Evolutionary conservation across 2,329 filamentous ascomycete species (phyloP), one percentile per base, ranked within the genome.

Genomic region (Colletotrichum sp.): DNA sequence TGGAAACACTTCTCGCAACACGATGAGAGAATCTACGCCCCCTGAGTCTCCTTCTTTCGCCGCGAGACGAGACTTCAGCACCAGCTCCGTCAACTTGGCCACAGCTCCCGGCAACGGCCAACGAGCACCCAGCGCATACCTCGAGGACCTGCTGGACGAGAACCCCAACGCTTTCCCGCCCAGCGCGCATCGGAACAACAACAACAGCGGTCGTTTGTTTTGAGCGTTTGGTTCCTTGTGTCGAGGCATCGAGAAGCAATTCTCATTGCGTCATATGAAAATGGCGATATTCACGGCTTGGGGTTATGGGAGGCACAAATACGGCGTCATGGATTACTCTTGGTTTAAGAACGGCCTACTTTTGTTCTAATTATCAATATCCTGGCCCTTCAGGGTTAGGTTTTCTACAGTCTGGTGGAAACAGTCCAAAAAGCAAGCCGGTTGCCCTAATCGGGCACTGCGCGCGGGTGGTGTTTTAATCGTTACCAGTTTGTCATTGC

Each of bases 131-230:
- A 98, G 95, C 83, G 95, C 95, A 21, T 98, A 96, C 83, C 88
- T 99, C 52, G 96, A 99, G 76, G 96, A 98, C 83, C 85, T 99
- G 66, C 93, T 98, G 77, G 95, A 96, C 81, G 95, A 94, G 78
- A 93, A 96, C 81, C 88, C 89, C 7, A 86, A 86, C 49, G 83
- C 86, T 78, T 86, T 91, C 70, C 89, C 90, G 13, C 87, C 89
- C 16, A 81, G 81, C 59, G 64, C 44, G 26, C 55, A 59, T 39
- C 70, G 74, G 18, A 74, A 74, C 30, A 65, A 57, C 34, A 73
- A 76, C 64, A 57, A 65, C 30, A 63, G 74, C 28, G 34, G 32
- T 13, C 74, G 74, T 2, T 69, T 74, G 32, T 76, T n/a, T 30
- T 21, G 28, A 30, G 13, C 28, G 16, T 13, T 5, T 13, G 21